These are phyloP conservation scores for Alternaria postmessia DNA, from an alignment of 2,329 filamentous ascomycete genomes.

Conservation along the genomic window DNA sequence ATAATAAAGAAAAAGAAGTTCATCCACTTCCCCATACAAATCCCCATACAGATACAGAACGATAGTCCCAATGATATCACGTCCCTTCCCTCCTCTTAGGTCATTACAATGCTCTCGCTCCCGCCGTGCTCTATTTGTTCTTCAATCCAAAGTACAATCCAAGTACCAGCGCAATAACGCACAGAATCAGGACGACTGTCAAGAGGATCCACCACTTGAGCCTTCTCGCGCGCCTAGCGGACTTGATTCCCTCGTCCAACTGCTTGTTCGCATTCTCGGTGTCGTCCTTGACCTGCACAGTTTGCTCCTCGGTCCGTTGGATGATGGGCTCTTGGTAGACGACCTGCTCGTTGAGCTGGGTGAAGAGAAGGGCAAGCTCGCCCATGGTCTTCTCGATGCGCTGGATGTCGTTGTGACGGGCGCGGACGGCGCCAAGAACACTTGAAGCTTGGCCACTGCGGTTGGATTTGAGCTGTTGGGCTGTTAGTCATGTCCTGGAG, in stretches of 20 bases:
- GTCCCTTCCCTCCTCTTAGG: not conserved
- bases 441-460: slow-evolving; percentile 75
- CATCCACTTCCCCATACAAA: not conserved
- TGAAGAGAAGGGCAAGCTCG: slow-evolving; percentile 75
- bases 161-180: slow-evolving; percentile 59
- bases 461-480: slow-evolving; percentile 73
- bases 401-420: slow-evolving; percentile 83
- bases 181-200: slow-evolving; percentile 59
- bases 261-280: slow-evolving; percentile 74
- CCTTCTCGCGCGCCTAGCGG: slow-evolving; percentile 72
- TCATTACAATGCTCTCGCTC: not conserved
- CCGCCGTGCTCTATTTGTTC: not conserved
- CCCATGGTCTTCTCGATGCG: slow-evolving; percentile 78
- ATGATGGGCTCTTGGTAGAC: slow-evolving; percentile 75
- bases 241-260: slow-evolving; percentile 71
- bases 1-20: slow-evolving; percentile 1
- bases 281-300: slow-evolving; percentile 70
- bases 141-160: slow-evolving; percentile 59
- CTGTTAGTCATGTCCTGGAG: slow-evolving; percentile 5
- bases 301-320: slow-evolving; percentile 69
- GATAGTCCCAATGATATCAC: not conserved
- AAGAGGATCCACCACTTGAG: slow-evolving; percentile 84
- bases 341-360: slow-evolving; percentile 77
- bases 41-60: not conserved
- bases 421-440: slow-evolving; percentile 79